These are phyloP conservation scores for Centrapalus pauciflorus DNA, from an alignment of 129 eudicot genomes.

Conservation along the genomic window DNA sequence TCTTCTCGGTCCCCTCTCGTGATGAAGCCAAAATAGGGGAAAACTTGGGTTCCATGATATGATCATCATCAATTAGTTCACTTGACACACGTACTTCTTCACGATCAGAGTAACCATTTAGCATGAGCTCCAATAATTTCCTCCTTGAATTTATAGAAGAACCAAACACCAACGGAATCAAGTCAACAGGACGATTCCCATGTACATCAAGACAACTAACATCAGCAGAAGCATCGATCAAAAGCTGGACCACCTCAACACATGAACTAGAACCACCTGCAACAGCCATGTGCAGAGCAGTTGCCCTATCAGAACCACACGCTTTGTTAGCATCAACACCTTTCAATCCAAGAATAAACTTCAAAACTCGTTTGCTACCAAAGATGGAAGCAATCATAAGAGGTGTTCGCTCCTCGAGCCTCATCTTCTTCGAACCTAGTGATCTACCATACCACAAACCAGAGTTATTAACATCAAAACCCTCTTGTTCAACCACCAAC, in stretches of 20 bases:
- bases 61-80: constrained; percentile 25
- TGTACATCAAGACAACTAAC: constrained; percentile 44
- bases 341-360: constrained; percentile 38
- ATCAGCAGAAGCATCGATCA: constrained; percentile 61
- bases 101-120: constrained; percentile 28
- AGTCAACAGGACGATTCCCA: constrained; percentile 56
- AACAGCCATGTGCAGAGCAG: constrained; percentile 78
- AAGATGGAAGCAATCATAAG: constrained; percentile 73
- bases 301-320: constrained; percentile 72
- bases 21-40: constrained; percentile 3
- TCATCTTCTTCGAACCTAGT: constrained; percentile 60
- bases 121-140: constrained; percentile 43
- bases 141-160: constrained; percentile 27
- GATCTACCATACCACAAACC: constrained; percentile 72
- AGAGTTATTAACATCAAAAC: constrained; percentile 38
- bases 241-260: constrained; percentile 55
- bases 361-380: constrained; percentile 62
- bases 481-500: constrained; percentile 46
- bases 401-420: constrained; percentile 71
- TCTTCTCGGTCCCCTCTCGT: constrained; percentile 42
- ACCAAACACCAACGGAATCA: constrained; percentile 29
- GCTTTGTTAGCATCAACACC: constrained; percentile 59
- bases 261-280: constrained; percentile 48
- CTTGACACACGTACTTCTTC: constrained; percentile 22
- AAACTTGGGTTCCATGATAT: constrained; percentile 10